phyloP scores from a whole-genome alignment of 1,284 basidiomycete genomes.

The Melampsora americana region DNA sequence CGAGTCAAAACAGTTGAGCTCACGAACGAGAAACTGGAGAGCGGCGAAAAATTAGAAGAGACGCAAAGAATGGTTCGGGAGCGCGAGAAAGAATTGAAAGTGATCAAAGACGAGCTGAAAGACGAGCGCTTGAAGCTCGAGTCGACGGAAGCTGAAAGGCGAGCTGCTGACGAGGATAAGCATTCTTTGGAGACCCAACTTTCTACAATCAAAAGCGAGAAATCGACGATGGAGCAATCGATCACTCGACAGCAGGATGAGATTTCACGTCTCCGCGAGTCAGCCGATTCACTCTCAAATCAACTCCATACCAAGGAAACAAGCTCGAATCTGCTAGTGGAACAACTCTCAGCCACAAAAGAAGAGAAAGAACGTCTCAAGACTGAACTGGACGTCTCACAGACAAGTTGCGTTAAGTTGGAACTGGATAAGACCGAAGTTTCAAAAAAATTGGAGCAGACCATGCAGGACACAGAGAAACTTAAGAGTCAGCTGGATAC shows the following conservation, averaged over 20 bases:
- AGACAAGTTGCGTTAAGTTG: conserved; percentile 1
- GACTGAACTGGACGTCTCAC: conserved; percentile 1
- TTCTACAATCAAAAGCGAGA: not conserved
- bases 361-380: conserved; percentile 16
- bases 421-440: conserved; percentile 19
- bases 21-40: conserved; percentile 30
- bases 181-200: conserved; percentile 8
- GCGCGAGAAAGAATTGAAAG: conserved; percentile 26
- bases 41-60: conserved; percentile 35
- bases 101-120: conserved; percentile 19
- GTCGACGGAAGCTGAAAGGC: conserved; percentile 9
- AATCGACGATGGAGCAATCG: not conserved
- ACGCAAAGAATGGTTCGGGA: conserved; percentile 21
- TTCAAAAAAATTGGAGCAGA: conserved; percentile 3
- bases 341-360: conserved; percentile 20
- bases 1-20: conserved; percentile 17
- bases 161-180: not conserved
- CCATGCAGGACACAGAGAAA: not conserved
- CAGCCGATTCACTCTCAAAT: conserved; percentile 14
- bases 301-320: conserved; percentile 25
- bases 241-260: conserved; percentile 6
- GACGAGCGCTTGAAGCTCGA: conserved; percentile 19
- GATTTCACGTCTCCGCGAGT: not conserved
- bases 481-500: conserved; percentile 26
- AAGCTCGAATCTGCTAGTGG: conserved; percentile 1